Base-by-base conservation (phyloP, 345 rosid genomes). In the Camelina laxa region DNA sequence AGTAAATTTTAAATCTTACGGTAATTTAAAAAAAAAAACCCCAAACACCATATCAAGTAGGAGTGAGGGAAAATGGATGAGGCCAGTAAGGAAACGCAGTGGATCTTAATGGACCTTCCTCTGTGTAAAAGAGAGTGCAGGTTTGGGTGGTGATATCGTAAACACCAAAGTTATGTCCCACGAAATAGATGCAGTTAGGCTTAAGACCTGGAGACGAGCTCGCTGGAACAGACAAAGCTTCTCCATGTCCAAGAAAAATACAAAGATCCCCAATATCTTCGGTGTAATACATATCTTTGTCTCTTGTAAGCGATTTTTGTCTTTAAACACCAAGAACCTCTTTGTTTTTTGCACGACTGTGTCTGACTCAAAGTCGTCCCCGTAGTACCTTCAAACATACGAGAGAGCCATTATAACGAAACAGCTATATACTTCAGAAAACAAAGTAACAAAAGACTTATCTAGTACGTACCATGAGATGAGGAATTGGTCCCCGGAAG, bases 161-260 rank as follows among this genome's bases (percentile, higher is more conserved):
- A 56, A 57, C 51, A 6, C 73, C 63, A 41, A 22, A 41, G 73
- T 54, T 39, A 42, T 42, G 22, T 39, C 51, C 72, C 51, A 16
- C 36, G 15, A 53, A 68, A 41, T 54, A 54, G 50, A 68, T 55
- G 72, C 61, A 69, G 7, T 69, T 69, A 55, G 30, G 64, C 53
- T 69, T 69, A 33, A 42, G 64, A 57, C 73, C 64, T 24, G 41
- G 73, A 31, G 11, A 31, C 41, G 54, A 69, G 42, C 54, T 69
- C 1, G 73, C 53, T 30, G 30, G 64, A 4, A 69, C 54, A 41
- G 62, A 69, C 13, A 27, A 16, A 42, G 64, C 27, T 57, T 69
- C 65, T 17, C 44, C 64, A 16, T 41, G 17, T 24, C 42, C 65
- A 57, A 69, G 55, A 57, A 56, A 56, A 14, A 69, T 30, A 57